Conservation (phyloP, 768 basidiomycete species). For the Cystofilobasidium capitatum region DNA sequence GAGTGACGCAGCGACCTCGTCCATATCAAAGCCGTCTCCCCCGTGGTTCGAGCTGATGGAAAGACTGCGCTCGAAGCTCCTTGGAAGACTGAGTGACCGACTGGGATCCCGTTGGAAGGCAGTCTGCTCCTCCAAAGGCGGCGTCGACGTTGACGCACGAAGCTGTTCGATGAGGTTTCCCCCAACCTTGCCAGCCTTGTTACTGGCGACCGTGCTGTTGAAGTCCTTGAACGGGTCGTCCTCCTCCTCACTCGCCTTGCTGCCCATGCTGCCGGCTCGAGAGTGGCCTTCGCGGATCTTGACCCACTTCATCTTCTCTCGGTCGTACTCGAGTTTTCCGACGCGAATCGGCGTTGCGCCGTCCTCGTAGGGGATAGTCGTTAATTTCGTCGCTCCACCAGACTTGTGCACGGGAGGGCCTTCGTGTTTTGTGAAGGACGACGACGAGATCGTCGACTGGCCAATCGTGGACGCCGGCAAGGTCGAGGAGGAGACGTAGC, state of each 20-base stretch:
- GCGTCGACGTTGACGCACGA: background rate
- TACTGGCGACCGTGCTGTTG: conserved; percentile 5
- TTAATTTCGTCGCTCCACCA: conserved; percentile 3
- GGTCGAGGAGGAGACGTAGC: conserved; percentile 83
- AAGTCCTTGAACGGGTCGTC: conserved; percentile 82
- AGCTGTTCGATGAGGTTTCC: conserved; percentile 9
- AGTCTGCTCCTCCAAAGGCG: background rate
- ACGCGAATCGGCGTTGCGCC: conserved; percentile 40
- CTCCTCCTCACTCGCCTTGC: conserved; percentile 21
- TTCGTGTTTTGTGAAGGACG: conserved; percentile 64
- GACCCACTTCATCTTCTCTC: conserved; percentile 73
- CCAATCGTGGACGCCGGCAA: conserved; percentile 40
- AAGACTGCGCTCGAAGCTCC: background rate
- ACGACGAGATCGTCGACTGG: conserved; percentile 53
- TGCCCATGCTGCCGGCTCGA: conserved; percentile 28
- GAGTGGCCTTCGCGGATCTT: conserved; percentile 45
- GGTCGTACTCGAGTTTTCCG: conserved; percentile 82
- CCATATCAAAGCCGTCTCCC: conserved; percentile 4
- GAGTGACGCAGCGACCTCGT: conserved; percentile 19
- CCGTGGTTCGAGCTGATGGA: background rate
- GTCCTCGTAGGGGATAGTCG: conserved; percentile 62
- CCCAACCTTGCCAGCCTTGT: background rate
- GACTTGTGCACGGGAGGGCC: conserved; percentile 31
- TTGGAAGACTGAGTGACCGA: background rate
- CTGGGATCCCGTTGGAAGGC: background rate